Base-by-base conservation (phyloP, 2,329 filamentous ascomycete genomes). In the Knufia petricola region DNA sequence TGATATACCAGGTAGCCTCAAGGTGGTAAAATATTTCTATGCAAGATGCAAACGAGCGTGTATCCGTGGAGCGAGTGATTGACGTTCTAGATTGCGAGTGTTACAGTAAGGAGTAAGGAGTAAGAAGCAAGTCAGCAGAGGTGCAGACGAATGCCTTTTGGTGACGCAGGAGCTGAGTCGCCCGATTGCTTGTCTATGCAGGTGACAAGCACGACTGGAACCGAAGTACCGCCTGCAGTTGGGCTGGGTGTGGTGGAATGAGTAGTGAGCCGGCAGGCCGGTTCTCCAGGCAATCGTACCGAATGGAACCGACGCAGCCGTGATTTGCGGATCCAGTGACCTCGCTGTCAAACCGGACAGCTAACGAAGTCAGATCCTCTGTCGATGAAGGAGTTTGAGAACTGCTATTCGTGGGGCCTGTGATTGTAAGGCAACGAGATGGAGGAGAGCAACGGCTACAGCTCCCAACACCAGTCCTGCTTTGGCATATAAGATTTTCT, bases 351-450 rank as follows among this genome's bases (percentile, higher is more conserved):
- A 36, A 23, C 20, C 10, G 42, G 15, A 21, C 42, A 46, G 20
- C 42, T 37, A 46, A 24, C 15, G 31, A 36, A 46, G 30, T 46
- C 28, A 46, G 30, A 46, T 17, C n/a, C 30, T 26, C 39, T 20
- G 20, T 13, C n/a, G 13, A 4, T 26, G 13, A 26, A 23, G 9
- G 21, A 20, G 10, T 42, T 42, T 21, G 21, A 24, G 10, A 24
- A 26, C 21, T 28, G 9, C 24, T 42, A n/a, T 24, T 26, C 39
- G 21, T 12, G 21, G 21, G 19, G 21, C 6, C 8, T n/a, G 24
- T 7, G 21, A 21, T 42, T n/a, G n/a, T 13, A 26, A 26, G 21
- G 32, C 32, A 6, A 4, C 32, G 10, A 36, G 10, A 6, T n/a
- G 32, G 13, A n/a, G 32, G 4, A 13, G 15, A n/a, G 9, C 6